Evolutionary conservation across 2,329 filamentous ascomycete species (phyloP), one percentile per base, ranked within the genome.

Genomic region (Thielaviopsis musarum): DNA sequence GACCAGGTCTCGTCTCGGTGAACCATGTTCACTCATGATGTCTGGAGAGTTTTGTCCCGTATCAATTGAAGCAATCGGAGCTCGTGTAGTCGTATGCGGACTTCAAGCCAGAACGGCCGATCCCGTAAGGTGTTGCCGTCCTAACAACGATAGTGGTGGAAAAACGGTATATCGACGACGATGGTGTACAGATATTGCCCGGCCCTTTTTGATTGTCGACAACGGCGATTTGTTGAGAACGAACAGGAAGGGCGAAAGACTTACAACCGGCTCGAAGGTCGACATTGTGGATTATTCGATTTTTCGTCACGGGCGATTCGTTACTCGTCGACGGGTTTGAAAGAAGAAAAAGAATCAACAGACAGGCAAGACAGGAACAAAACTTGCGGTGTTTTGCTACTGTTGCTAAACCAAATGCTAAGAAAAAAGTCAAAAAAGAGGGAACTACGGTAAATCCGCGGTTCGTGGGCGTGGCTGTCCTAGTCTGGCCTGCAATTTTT

Each of bases 211-310:
- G 24, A 30, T 45, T 13, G 49, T 52, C 24, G 49, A 52, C 4
- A 10, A 34, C 30, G 30, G 30, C 30, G 30, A 52, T 7, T 13
- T 52, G 19, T 15, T 49, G 38, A 52, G 45, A 34, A 15, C 34
- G 51, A 24, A 21, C 24, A 34, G 22, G 57, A 62, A 63, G 58
- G 63, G 56, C 61, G 63, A 59, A 60, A 52, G 69, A 84, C 82
- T 84, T 76, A 85, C 82, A 78, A 83, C 81, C 74, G 75, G 72
- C 78, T 85, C 82, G 75, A 85, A 84, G 70, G 78, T 80, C 73
- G 81, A 84, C 81, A 84, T 84, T 72, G 77, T 80, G 67, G 68
- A 65, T 66, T 69, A 59, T 73, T 70, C 71, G 65, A 64, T 45
- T 45, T 17, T 67, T 68, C 65, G 67, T 71, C 67, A 69, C 66